Conservation (phyloP, 176 grass and related monocot species). For the Avena insularis region DNA sequence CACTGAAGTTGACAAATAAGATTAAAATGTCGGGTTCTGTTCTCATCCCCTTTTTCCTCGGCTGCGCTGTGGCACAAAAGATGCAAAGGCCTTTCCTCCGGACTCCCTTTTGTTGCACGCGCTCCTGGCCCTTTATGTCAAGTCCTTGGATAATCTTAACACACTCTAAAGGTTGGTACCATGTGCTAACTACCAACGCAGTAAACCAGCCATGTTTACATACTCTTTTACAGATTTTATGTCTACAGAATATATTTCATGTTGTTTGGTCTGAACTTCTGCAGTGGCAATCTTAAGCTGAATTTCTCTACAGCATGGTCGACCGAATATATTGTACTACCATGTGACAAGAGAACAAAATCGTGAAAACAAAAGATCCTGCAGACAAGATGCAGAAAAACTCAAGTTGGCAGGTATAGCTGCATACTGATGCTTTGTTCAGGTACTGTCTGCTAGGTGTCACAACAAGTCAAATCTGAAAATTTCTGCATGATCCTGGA, state of each 20-base stretch:
- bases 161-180: conserved; percentile 27
- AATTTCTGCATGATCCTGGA: background rate
- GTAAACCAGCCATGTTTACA: background rate
- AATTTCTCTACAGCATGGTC: background rate
- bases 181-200: background rate
- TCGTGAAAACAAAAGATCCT: background rate
- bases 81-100: no score
- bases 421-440: background rate
- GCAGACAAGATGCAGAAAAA: background rate
- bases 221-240: background rate
- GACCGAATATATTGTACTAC: background rate
- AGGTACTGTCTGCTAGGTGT: conserved; percentile 20
- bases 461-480: conserved; percentile 19
- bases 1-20: conserved; percentile 1
- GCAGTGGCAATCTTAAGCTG: conserved; percentile 3
- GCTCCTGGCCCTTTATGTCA: conserved; percentile 42
- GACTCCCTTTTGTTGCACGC: conserved; percentile 22
- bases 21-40: no score
- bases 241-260: background rate
- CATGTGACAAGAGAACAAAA: background rate
- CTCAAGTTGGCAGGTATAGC: background rate
- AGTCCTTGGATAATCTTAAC: conserved; percentile 39
- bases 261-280: conserved; percentile 1
- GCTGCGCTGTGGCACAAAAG: no score
- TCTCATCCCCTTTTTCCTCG: no score